Evolutionary conservation across 306 rosid species (phyloP).

Genomic region (Dalbergia oliveri): DNA sequence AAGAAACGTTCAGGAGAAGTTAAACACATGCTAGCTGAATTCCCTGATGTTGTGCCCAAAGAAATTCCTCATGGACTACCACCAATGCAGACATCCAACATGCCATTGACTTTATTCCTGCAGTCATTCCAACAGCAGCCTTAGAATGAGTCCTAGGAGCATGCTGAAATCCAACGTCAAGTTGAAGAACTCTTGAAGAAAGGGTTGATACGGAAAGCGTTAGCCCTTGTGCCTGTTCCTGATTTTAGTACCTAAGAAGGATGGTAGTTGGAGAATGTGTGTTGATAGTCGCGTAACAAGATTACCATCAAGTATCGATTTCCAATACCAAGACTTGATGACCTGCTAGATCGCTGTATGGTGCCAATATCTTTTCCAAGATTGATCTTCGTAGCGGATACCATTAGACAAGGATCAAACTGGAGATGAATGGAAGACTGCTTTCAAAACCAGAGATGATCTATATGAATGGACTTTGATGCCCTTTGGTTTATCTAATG

Average conservation of each 20-base stretch:
- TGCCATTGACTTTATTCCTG: too few relatives aligned
- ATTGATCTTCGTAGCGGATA: background rate
- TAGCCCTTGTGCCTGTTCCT: background rate
- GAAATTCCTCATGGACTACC: too few relatives aligned
- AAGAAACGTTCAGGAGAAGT: too few relatives aligned
- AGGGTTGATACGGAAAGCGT: too few relatives aligned
- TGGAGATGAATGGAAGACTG: background rate
- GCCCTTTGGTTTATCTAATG: background rate
- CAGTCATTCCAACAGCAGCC: too few relatives aligned
- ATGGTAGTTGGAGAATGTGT: background rate
- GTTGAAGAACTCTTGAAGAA: background rate
- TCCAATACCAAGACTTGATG: background rate
- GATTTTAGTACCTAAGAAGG: background rate
- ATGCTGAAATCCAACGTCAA: background rate
- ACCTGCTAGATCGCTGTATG: background rate
- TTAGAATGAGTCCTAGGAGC: background rate
- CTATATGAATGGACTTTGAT: background rate
- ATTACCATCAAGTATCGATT: background rate
- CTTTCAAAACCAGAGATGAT: background rate
- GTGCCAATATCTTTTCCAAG: background rate
- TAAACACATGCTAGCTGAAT: too few relatives aligned
- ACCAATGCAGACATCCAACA: too few relatives aligned
- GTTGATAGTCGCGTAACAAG: too few relatives aligned
- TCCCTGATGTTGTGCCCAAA: too few relatives aligned
- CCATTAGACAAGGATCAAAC: background rate